A percentile compares a stretch with the other conserved stretches of the same genome.
Evolutionary conservation across 2,329 filamentous ascomycete species (phyloP).

Genomic region (Emydomyces testavorans): DNA sequence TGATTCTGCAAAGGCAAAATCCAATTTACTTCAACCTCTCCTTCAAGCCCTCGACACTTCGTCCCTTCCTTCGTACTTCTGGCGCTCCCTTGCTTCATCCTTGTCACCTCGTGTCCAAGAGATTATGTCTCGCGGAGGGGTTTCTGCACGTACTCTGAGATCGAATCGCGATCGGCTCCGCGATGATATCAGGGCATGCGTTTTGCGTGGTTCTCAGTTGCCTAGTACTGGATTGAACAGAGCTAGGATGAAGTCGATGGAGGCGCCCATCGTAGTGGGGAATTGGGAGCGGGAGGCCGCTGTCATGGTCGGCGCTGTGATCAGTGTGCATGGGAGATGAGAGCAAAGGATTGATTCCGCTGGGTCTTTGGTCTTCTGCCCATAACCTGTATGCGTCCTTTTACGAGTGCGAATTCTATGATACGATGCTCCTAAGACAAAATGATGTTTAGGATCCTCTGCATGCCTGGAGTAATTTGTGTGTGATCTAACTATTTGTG

Average conservation of each 20-base stretch:
- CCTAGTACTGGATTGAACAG: constrained; percentile 37
- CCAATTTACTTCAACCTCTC: constrained; percentile 55
- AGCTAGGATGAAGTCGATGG: constrained; percentile 31
- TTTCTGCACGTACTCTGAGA: constrained; percentile 67
- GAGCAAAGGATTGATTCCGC: no score
- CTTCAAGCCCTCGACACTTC: constrained; percentile 73
- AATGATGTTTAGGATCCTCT: no score
- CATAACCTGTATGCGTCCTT: no score
- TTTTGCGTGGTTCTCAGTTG: constrained; percentile 61
- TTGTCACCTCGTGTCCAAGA: constrained; percentile 71
- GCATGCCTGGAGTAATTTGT: no score
- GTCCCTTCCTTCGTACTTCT: constrained; percentile 82
- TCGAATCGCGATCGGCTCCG: constrained; percentile 63
- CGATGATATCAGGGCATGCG: constrained; percentile 70
- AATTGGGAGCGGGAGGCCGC: constrained; percentile 85
- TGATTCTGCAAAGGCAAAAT: constrained; percentile 14
- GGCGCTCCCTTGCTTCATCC: constrained; percentile 72
- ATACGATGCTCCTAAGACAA: no score
- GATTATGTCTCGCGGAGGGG: constrained; percentile 69
- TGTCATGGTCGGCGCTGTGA: constrained; percentile 82
- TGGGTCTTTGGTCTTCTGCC: no score
- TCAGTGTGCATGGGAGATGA: constrained; percentile 42
- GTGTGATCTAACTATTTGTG: no score
- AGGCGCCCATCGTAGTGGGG: constrained; percentile 33
- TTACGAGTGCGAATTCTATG: no score